Base-by-base conservation (phyloP, 2,329 filamentous ascomycete genomes). In the Tolypocladium amazonense region DNA sequence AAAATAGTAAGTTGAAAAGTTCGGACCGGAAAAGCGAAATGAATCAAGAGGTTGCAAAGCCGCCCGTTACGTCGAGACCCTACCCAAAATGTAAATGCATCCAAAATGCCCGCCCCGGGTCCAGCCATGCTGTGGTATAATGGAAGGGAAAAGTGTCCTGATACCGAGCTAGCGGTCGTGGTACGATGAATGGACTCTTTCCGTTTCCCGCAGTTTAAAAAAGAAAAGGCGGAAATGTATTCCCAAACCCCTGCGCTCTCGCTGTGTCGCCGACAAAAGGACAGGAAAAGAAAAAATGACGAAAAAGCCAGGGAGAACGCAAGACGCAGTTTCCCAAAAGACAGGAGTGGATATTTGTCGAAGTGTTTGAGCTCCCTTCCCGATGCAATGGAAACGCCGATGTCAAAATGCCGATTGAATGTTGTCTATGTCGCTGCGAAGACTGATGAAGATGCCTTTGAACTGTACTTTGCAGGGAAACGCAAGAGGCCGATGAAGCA, bases 31-130 rank as follows among this genome's bases (percentile, higher is more conserved):
- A 62, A 68, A 68, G 67, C 65, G 72, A 68, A 68, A 61, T 68
- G 65, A 63, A 60, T 59, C 57, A 62, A 63, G 67, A 65, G 65
- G 62, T 71, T 68, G 74, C 75, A 75, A 75, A 75, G 73, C 76
- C 75, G 75, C 76, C 73, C 75, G 73, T 4, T 77, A 75, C 77
- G 65, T 72, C 69, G 69, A 72, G 73, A 71, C 68, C 74, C 76
- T 77, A 76, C 77, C 77, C 73, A 72, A 71, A 73, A 35, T 77
- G 75, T 76, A 79, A 79, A 82, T 80, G 79, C 79, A 78, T 76
- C 71, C 73, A 76, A 74, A 77, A 52, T 75, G 71, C 74, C 76
- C 75, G 74, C 75, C 75, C 76, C 76, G 75, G 75, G 76, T 75
- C 80, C 78, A 80, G 80, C 81, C 80, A 77, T 79, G 76, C 76